These are phyloP conservation scores for Pythium pyrilobum DNA, from an alignment of 352 stramenopile genomes.

Conservation along the genomic window DNA sequence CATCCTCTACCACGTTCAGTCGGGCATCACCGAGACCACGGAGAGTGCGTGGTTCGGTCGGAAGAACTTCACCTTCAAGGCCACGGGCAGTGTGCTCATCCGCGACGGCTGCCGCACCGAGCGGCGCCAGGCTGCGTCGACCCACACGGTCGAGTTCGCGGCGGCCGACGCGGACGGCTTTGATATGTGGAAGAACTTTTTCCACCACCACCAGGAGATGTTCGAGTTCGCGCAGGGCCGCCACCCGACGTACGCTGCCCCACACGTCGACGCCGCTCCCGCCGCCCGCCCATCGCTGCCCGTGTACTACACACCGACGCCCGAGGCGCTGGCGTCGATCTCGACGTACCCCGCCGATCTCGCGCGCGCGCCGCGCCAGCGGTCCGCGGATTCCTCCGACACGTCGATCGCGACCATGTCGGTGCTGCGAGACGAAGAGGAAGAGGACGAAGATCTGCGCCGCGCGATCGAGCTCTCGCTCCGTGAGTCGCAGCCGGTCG, in stretches of 20 bases:
- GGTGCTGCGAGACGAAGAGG: conserved; percentile 13
- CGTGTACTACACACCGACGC: neutral
- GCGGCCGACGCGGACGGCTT: conserved; percentile 38
- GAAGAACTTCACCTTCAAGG: conserved; percentile 54
- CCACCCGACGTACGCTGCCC: neutral
- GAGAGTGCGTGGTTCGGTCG: conserved; percentile 72
- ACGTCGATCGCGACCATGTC: conserved; percentile 16
- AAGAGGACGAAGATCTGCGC: conserved; percentile 52
- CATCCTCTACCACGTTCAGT: conserved; percentile 52
- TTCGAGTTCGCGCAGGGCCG: neutral
- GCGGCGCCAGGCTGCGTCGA: conserved; percentile 23
- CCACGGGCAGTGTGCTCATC: conserved; percentile 28
- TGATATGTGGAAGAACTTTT: conserved; percentile 58
- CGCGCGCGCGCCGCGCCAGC: neutral
- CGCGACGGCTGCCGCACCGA: conserved; percentile 22
- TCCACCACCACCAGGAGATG: conserved; percentile 43
- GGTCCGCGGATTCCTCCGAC: neutral
- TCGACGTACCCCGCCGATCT: conserved; percentile 9
- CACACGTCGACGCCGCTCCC: neutral
- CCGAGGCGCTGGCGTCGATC: neutral
- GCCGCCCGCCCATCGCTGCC: neutral
- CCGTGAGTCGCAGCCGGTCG: neutral
- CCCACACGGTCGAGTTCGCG: conserved; percentile 51
- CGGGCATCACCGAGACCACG: conserved; percentile 31
- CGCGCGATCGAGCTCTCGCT: conserved; percentile 56